Percentiles rank a stretch among this genome's conserved stretches.
Conservation (phyloP, 345 rosid genomes). For the Eucalyptus regnans region DNA sequence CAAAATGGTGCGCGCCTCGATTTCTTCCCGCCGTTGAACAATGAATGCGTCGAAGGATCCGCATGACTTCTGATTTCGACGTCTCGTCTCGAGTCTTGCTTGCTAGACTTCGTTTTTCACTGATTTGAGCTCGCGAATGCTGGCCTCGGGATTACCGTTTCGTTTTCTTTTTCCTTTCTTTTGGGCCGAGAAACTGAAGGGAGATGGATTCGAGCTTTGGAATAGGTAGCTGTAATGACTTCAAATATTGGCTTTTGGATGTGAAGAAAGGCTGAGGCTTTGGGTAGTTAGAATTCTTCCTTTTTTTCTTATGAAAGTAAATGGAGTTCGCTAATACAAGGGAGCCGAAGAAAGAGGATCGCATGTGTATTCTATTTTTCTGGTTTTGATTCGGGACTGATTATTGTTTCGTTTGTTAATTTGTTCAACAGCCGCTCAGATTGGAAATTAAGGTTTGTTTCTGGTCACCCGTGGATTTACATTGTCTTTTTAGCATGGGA, state of each 20-base stretch:
- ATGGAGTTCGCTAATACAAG: no score
- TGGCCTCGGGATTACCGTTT: not conserved
- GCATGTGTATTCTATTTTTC: not conserved
- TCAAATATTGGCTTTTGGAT: not conserved
- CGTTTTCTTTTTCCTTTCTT: not conserved
- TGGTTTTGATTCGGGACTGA: not conserved
- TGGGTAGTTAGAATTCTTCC: no score
- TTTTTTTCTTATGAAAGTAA: no score
- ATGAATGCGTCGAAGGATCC: not conserved
- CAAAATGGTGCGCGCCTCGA: not conserved
- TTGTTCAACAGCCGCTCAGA: constrained; percentile 32
- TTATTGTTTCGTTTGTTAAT: not conserved
- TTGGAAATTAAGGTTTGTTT: constrained; percentile 40
- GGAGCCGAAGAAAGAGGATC: not conserved
- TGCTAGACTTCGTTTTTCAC: not conserved
- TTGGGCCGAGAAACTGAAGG: not conserved
- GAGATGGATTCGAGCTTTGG: not conserved
- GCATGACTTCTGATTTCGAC: not conserved
- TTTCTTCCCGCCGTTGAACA: not conserved
- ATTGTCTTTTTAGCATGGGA: not conserved
- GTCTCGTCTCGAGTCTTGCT: not conserved
- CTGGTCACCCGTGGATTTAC: not conserved
- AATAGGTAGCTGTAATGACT: not conserved
- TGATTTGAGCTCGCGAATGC: not conserved
- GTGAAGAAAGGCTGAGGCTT: not conserved